Conservation (phyloP, 352 stramenopile genomes). For the Globisporangium iwayamae region DNA sequence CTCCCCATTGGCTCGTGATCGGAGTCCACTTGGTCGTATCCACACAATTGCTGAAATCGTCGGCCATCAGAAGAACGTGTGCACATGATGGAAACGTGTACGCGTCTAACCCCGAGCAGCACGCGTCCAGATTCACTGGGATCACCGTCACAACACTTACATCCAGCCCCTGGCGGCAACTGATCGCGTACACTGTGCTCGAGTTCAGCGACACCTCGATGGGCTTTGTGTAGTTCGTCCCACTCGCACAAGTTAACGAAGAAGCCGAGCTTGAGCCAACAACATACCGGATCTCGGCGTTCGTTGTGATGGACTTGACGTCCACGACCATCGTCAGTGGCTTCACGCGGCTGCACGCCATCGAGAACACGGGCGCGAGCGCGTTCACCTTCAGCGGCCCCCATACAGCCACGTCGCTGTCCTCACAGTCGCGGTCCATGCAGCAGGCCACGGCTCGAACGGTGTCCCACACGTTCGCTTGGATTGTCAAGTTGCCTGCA, state of each 20-base stretch:
- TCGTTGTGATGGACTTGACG: slow-evolving; percentile 25
- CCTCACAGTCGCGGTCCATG: slow-evolving; percentile 23
- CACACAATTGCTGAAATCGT: slow-evolving; percentile 44
- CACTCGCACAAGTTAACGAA: slow-evolving; percentile 27
- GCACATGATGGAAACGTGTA: slow-evolving; percentile 36
- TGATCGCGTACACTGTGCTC: slow-evolving; percentile 39
- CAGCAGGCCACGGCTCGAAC: slow-evolving; percentile 54
- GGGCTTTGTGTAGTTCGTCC: slow-evolving; percentile 26
- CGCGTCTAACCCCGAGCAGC: slow-evolving; percentile 48
- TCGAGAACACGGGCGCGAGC: slow-evolving; percentile 23
- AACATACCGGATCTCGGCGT: slow-evolving; percentile 27
- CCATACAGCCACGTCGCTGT: slow-evolving; percentile 25
- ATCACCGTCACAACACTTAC: slow-evolving; percentile 35
- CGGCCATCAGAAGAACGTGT: slow-evolving; percentile 47
- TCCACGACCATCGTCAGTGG: slow-evolving; percentile 29
- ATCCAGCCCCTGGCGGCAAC: slow-evolving; percentile 45
- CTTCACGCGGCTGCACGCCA: slow-evolving; percentile 31
- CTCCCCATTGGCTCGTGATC: slow-evolving; percentile 57
- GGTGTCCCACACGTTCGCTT: slow-evolving; percentile 37
- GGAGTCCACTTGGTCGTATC: slow-evolving; percentile 39
- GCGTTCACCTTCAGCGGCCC: slow-evolving; percentile 29
- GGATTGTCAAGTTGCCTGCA: slow-evolving; percentile 18
- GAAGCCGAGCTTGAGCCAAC: slow-evolving; percentile 6
- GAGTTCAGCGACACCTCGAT: slow-evolving; percentile 25
- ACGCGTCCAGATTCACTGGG: slow-evolving; percentile 32